Percentiles rank a stretch among this genome's conserved stretches.
These are phyloP conservation scores for Schoenoplectus triqueter DNA, from an alignment of 202 grass and related monocot genomes.

Conservation along the genomic window DNA sequence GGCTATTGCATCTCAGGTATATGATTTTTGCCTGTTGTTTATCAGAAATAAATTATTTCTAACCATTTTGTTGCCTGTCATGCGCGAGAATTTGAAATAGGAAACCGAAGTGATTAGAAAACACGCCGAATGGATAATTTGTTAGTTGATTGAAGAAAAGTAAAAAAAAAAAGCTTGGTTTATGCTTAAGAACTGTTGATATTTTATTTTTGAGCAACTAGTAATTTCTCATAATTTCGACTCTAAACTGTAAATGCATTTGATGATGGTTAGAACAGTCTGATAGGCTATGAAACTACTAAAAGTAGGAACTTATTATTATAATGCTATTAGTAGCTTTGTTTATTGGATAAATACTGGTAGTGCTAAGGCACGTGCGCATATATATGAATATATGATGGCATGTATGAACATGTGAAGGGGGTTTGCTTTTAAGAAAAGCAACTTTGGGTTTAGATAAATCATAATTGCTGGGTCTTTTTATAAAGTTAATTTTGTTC, in stretches of 20 bases:
- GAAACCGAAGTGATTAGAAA: background rate
- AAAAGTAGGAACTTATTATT: background rate
- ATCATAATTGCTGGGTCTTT: slow-evolving; percentile 35
- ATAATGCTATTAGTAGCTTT: slow-evolving; percentile 16
- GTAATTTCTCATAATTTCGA: background rate
- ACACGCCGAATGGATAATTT: background rate
- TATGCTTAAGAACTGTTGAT: background rate
- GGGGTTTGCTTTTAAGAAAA: slow-evolving; percentile 35
- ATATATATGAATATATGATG: background rate
- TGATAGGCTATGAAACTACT: slow-evolving; percentile 10
- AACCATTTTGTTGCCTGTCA: background rate
- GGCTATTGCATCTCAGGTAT: slow-evolving; percentile 91
- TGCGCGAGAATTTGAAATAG: too few relatives aligned
- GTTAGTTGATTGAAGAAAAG: background rate
- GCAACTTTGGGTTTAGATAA: slow-evolving; percentile 35
- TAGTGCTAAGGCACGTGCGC: slow-evolving; percentile 14
- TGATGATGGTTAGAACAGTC: slow-evolving; percentile 13
- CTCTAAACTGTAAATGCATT: slow-evolving; percentile 6
- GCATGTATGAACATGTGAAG: slow-evolving; percentile 32
- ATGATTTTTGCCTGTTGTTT: background rate
- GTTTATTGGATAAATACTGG: background rate
- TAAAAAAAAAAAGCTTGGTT: background rate
- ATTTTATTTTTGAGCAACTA: background rate
- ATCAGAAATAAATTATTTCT: background rate
- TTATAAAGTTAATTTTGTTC: slow-evolving; percentile 21